Percentiles rank a stretch among this genome's conserved stretches.
phyloP scores from a whole-genome alignment of 1,139 yeast genomes.

The Yamadazyma taylorii region DNA sequence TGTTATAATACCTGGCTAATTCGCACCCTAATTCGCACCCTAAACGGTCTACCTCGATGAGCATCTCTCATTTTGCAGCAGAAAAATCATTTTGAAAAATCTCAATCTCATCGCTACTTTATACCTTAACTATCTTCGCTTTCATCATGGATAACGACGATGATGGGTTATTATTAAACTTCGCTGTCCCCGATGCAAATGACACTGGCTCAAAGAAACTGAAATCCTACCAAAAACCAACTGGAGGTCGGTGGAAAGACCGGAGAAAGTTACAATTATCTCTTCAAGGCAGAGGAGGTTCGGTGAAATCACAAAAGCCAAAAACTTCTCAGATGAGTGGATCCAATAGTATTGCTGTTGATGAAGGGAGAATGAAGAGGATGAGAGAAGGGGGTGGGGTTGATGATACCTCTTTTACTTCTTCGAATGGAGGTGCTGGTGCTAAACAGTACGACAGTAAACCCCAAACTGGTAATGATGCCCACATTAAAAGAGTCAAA shows the following conservation, averaged over 20 bases:
- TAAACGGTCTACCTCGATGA: no score
- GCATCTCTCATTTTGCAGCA: constrained; percentile 14
- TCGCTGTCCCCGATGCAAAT: constrained; percentile 44
- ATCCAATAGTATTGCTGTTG: constrained; percentile 37
- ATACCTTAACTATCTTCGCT: not conserved
- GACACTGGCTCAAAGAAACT: constrained; percentile 18
- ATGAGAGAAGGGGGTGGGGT: no score
- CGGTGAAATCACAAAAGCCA: constrained; percentile 22
- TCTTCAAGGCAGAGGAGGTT: constrained; percentile 47
- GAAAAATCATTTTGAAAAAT: constrained; percentile 4
- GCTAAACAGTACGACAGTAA: constrained; percentile 17
- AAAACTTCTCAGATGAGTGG: constrained; percentile 27
- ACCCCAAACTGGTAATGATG: constrained; percentile 18
- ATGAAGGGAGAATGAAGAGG: constrained; percentile 20
- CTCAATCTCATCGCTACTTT: constrained; percentile 1
- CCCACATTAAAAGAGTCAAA: constrained; percentile 18
- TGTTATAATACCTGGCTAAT: no score
- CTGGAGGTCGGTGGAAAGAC: constrained; percentile 82
- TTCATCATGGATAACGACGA: constrained; percentile 36
- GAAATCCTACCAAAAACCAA: constrained; percentile 36
- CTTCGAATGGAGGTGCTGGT: no score
- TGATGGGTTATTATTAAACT: constrained; percentile 68
- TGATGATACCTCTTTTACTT: no score
- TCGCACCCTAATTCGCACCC: no score
- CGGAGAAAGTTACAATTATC: constrained; percentile 59